Base-by-base conservation (phyloP, 2,329 filamentous ascomycete genomes). In the Arachnomyces sp. region DNA sequence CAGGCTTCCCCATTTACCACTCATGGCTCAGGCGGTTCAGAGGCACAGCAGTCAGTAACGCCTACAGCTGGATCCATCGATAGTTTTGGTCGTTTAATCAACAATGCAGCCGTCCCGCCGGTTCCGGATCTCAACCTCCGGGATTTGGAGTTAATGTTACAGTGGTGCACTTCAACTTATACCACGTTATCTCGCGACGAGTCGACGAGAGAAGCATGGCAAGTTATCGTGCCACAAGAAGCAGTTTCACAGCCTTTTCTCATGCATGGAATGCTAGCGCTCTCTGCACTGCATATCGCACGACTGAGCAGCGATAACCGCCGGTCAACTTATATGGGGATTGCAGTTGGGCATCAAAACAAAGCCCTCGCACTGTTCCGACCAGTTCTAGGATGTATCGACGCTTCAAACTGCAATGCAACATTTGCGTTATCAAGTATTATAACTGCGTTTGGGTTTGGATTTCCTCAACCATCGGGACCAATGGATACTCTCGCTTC, bases 91-190 rank as follows among this genome's bases (percentile, higher is more conserved):
- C 21, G 21, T 5, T 5, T 25, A 25, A 25, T 25, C 21, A 25
- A 25, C 21, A 25, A 25, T 9, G 21, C 5, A 45, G 41, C 16
- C 42, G 46, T 14, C 42, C 48, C 9, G 32, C 42, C 13, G 43
- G 44, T 30, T 51, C 53, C 16, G 46, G 49, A 8, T 12, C 35
- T 28, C 21, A 25, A 25, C 9, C 47, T 60, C 9, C 55, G 57
- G 3, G 71, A 73, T 42, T 58, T 75, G 7, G 71, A 74, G 43
- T 51, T 75, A 33, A 72, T 75, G 67, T 70, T 74, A 45, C 67
- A 67, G 18, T 75, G 68, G 61, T 65, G 69, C 2, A 71, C 66
- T 0, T 61, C 59, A 13, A 73, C 69, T 0, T 74, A 63, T 46
- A 58, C 58, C 15, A 65, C 62, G 29, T 59, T 72, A 11, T 59